Conservation (phyloP, 2,329 filamentous ascomycete genomes). For the Trichoderma simmonsii region DNA sequence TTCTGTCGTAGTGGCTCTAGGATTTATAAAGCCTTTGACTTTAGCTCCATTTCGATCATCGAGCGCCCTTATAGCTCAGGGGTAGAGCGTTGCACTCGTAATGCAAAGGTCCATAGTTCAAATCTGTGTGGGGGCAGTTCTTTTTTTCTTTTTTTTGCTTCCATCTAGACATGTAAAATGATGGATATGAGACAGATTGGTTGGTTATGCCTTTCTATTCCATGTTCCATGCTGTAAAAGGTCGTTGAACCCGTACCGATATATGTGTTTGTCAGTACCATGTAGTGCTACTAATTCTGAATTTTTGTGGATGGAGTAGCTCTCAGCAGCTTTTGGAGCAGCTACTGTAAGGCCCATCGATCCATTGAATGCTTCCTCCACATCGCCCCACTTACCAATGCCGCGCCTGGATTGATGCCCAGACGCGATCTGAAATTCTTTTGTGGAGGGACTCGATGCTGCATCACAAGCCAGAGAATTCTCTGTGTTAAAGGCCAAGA, state of each 20-base stretch:
- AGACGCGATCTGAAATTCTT: slow-evolving; percentile 5
- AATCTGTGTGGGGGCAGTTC: neutral
- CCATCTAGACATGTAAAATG: neutral
- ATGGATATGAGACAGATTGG: neutral
- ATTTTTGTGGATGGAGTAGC: neutral
- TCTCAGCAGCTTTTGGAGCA: neutral
- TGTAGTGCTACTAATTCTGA: neutral
- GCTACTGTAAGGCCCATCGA: neutral
- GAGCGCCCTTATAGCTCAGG: slow-evolving; percentile 1
- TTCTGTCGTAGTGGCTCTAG: neutral
- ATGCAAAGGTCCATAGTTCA: slow-evolving; percentile 7
- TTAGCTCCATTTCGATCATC: neutral
- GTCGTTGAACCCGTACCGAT: neutral
- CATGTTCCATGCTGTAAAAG: neutral
- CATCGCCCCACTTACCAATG: slow-evolving; percentile 9
- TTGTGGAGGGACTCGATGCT: neutral
- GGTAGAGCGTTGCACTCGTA: slow-evolving; percentile 7
- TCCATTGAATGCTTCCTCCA: neutral
- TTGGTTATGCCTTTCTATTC: neutral
- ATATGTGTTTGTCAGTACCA: neutral
- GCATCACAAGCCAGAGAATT: neutral
- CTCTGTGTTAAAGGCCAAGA: slow-evolving; percentile 33
- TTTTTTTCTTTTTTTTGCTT: neutral
- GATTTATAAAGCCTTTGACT: neutral
- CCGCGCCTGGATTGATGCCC: slow-evolving; percentile 12